A percentile compares a stretch with the other conserved stretches of the same genome.
phyloP scores from a whole-genome alignment of 2,329 filamentous ascomycete genomes.

The Fusarium veterinarium region DNA sequence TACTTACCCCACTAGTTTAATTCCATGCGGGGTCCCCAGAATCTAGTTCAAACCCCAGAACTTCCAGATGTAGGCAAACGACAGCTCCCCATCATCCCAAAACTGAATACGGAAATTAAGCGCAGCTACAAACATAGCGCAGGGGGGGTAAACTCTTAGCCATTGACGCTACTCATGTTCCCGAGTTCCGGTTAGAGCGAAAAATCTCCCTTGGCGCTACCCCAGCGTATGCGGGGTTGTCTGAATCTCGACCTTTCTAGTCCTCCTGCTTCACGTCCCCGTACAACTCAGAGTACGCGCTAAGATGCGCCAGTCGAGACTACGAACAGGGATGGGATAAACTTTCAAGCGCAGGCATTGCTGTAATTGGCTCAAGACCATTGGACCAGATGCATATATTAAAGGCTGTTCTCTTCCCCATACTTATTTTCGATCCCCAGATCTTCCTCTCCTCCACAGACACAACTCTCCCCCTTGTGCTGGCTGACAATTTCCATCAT shows the following conservation, averaged over 20 bases:
- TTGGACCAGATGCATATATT: not conserved
- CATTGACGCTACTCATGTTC: fast-evolving
- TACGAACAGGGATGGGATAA: conserved; percentile 2
- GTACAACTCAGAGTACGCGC: not conserved
- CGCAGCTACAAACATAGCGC: not conserved
- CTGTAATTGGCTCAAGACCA: not conserved
- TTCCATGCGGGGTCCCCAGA: not conserved
- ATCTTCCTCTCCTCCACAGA: not conserved
- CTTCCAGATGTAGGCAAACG: not conserved
- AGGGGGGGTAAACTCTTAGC: not conserved
- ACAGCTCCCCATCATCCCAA: not conserved
- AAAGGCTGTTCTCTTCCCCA: not conserved
- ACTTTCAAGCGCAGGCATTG: not conserved
- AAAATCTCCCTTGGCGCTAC: not conserved
- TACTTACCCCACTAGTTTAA: not conserved
- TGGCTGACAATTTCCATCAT: not conserved
- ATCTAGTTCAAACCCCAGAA: not conserved
- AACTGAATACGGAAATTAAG: not conserved
- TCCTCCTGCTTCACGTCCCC: not conserved
- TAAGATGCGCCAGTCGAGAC: not conserved
- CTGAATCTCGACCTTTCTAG: conserved; percentile 5
- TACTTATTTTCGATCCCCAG: not conserved
- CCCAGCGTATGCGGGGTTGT: conserved; percentile 1
- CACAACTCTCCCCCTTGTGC: not conserved
- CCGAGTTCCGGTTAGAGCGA: not conserved